Percentiles rank a stretch among this genome's conserved stretches.
phyloP scores from a whole-genome alignment of 352 stramenopile genomes.

The Globisporangium canariense region DNA sequence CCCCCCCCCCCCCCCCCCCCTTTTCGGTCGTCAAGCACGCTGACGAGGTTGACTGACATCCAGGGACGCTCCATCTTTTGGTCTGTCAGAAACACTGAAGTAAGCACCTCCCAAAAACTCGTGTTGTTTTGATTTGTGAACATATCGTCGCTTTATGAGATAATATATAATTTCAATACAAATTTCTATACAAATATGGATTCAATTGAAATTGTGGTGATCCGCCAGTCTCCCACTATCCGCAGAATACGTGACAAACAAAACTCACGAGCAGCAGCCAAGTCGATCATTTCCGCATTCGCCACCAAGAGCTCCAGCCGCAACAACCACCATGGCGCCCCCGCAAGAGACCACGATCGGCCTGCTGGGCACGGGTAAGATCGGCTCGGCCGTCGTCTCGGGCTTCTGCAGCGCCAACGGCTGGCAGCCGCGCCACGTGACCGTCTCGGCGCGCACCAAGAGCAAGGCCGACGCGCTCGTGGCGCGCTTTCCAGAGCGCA shows the following conservation, averaged over 20 bases:
- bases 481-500: conserved; percentile 58
- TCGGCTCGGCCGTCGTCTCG: conserved; percentile 77
- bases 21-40: not conserved
- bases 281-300: not conserved
- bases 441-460: conserved; percentile 67
- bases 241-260: not conserved
- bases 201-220: too few species aligned
- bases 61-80: too few species aligned
- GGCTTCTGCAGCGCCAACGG: conserved; percentile 77
- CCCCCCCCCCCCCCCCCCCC: too few species aligned
- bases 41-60: too few species aligned
- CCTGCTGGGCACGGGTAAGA: conserved; percentile 84
- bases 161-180: too few species aligned
- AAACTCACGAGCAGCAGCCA: not conserved
- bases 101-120: too few species aligned
- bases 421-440: conserved; percentile 74
- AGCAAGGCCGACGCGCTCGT: conserved; percentile 74
- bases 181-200: too few species aligned
- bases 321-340: conserved; percentile 40
- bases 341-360: conserved; percentile 58
- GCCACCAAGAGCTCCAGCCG: not conserved
- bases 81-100: too few species aligned
- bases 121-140: too few species aligned
- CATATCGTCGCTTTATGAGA: too few species aligned
- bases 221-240: too few species aligned